phyloP scores from a whole-genome alignment of 352 stramenopile genomes.

The Phytopythium kandeliae region DNA sequence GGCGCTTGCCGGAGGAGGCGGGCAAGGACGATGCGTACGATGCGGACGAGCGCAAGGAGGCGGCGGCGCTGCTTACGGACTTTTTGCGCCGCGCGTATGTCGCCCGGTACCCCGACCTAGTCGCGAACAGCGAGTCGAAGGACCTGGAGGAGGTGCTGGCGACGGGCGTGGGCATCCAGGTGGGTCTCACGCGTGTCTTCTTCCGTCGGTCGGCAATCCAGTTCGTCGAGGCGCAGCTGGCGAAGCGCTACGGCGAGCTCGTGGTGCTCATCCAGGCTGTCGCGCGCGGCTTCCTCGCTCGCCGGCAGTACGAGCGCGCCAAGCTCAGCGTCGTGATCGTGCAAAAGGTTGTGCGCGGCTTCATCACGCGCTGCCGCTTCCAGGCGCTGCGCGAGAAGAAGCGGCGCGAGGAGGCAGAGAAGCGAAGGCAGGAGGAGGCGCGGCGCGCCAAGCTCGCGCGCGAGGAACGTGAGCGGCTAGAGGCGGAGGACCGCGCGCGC shows the following conservation, averaged over 20 bases:
- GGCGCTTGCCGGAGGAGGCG: constrained; percentile 49
- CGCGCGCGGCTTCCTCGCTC: constrained; percentile 52
- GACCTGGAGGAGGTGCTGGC: constrained; percentile 34
- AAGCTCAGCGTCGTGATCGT: constrained; percentile 32
- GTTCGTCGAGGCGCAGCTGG: constrained; percentile 80
- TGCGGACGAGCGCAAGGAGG: constrained; percentile 40
- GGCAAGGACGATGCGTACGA: constrained; percentile 52
- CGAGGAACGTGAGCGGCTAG: constrained; percentile 16
- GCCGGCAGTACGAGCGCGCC: constrained; percentile 42
- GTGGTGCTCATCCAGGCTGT: constrained; percentile 79
- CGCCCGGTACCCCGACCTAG: constrained; percentile 54
- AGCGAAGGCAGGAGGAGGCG: constrained; percentile 30
- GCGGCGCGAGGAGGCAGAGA: constrained; percentile 38
- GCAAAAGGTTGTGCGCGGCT: constrained; percentile 64
- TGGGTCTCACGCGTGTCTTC: constrained; percentile 76
- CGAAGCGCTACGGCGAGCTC: constrained; percentile 83
- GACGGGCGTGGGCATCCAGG: constrained; percentile 60
- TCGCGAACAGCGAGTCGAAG: constrained; percentile 16
- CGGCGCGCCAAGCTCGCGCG: constrained; percentile 18
- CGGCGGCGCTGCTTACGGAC: constrained; percentile 47
- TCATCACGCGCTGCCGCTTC: constrained; percentile 53
- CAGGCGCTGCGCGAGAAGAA: constrained; percentile 44
- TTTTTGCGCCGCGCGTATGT: constrained; percentile 70
- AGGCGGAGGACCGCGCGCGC: constrained; percentile 5
- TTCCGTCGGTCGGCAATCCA: constrained; percentile 82